A percentile compares a stretch with the other conserved stretches of the same genome.
These are phyloP conservation scores for Debaryomyces psychrophilus DNA, from an alignment of 1,139 yeast species.

Conservation along the genomic window DNA sequence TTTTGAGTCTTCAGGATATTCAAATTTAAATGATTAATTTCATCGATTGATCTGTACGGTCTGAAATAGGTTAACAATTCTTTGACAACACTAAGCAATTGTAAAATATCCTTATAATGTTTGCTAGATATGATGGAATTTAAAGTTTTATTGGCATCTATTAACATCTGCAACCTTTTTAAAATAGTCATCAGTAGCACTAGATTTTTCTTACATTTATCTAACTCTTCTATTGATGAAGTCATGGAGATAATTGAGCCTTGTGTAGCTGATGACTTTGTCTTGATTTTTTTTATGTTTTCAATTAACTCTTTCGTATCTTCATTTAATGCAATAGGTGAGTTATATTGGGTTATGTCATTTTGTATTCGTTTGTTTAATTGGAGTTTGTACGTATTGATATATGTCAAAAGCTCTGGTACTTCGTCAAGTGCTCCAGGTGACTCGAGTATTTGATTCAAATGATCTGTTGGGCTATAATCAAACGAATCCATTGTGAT, in stretches of 20 bases:
- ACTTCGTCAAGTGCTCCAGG: slow-evolving; percentile 50
- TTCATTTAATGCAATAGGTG: slow-evolving; percentile 32
- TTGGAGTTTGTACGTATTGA: slow-evolving; percentile 47
- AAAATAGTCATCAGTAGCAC: slow-evolving; percentile 83
- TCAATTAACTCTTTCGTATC: slow-evolving; percentile 53
- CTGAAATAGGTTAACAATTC: slow-evolving; percentile 78
- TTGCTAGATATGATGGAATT: slow-evolving; percentile 45
- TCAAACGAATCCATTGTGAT: slow-evolving; percentile 11
- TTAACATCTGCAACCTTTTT: slow-evolving; percentile 83
- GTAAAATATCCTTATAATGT: slow-evolving; percentile 68
- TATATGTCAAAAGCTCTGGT: slow-evolving; percentile 45
- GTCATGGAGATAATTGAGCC: slow-evolving; percentile 70
- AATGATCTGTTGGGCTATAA: slow-evolving; percentile 29
- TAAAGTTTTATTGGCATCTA: slow-evolving; percentile 74
- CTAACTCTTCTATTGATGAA: slow-evolving; percentile 73
- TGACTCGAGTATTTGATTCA: slow-evolving; percentile 40
- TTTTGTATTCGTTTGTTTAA: slow-evolving; percentile 45
- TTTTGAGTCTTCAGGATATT: slow-evolving; percentile 66
- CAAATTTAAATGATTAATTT: slow-evolving; percentile 70
- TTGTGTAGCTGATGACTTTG: slow-evolving; percentile 52
- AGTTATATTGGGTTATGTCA: slow-evolving; percentile 33
- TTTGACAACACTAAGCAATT: slow-evolving; percentile 73
- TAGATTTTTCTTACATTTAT: slow-evolving; percentile 78
- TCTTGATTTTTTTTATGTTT: slow-evolving; percentile 30
- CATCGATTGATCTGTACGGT: slow-evolving; percentile 81